phyloP scores from a whole-genome alignment of 352 stramenopile genomes.

The Stramenopiles sp. region DNA sequence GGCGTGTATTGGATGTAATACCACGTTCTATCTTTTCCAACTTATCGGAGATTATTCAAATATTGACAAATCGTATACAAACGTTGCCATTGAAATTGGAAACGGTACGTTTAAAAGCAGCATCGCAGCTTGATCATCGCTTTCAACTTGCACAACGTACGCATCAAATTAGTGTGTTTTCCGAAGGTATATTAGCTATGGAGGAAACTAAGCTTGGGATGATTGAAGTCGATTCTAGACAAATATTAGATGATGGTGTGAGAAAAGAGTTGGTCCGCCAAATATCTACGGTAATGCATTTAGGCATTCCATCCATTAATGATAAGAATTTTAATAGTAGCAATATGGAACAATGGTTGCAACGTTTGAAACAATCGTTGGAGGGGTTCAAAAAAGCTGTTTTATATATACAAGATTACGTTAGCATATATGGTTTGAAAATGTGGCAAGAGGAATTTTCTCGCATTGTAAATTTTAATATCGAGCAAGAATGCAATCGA shows the following conservation, averaged over 20 bases:
- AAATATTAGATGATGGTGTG: slow-evolving; percentile 73
- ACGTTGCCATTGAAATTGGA: slow-evolving; percentile 71
- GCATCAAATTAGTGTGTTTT: slow-evolving; percentile 83
- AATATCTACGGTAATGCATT: slow-evolving; percentile 27
- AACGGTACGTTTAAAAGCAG: slow-evolving; percentile 66
- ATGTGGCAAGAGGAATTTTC: slow-evolving; percentile 84
- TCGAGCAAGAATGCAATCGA: slow-evolving; percentile 82
- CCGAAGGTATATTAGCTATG: slow-evolving; percentile 78
- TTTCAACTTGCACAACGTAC: slow-evolving; percentile 72
- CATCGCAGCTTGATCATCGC: slow-evolving; percentile 65
- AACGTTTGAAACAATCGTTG: slow-evolving; percentile 49
- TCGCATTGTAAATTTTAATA: slow-evolving; percentile 81
- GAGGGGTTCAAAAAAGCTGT: slow-evolving; percentile 69
- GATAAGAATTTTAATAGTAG: slow-evolving; percentile 27
- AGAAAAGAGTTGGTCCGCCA: slow-evolving; percentile 75
- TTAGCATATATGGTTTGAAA: slow-evolving; percentile 71
- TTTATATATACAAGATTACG: slow-evolving; percentile 87
- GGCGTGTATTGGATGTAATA: slow-evolving; percentile 78
- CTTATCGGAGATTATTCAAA: slow-evolving; percentile 67
- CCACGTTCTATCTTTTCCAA: slow-evolving; percentile 79
- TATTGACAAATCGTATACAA: slow-evolving; percentile 68
- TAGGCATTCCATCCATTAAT: neutral
- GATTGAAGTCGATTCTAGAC: slow-evolving; percentile 72
- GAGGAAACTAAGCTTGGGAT: slow-evolving; percentile 76
- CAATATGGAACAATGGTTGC: slow-evolving; percentile 56